Conservation (phyloP, 2,329 filamentous ascomycete species). For the Colletotrichum sp. region DNA sequence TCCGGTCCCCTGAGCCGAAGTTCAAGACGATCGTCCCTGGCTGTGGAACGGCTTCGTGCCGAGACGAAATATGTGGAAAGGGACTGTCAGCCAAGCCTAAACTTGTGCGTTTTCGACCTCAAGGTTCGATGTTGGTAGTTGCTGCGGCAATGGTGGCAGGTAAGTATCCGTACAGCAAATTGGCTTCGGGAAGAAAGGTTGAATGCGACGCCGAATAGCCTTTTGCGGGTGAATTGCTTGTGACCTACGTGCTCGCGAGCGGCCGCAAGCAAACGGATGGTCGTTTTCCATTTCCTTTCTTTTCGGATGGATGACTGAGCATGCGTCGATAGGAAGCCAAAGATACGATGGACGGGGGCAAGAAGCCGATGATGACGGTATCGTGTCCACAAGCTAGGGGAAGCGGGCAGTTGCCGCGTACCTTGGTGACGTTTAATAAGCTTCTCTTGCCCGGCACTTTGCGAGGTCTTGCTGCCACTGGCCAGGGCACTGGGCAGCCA, state of each 20-base stretch:
- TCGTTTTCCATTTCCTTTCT: neutral
- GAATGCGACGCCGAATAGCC: neutral
- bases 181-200: neutral
- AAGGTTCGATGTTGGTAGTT: slow-evolving; percentile 3
- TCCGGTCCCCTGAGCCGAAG: slow-evolving; percentile 13
- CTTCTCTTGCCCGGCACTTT: neutral
- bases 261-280: neutral
- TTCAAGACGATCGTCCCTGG: slow-evolving; percentile 13
- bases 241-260: neutral
- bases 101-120: neutral
- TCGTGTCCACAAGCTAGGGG: neutral
- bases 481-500: neutral
- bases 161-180: neutral
- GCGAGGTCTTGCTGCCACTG: neutral
- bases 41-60: slow-evolving; percentile 15
- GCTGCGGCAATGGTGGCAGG: slow-evolving; percentile 8
- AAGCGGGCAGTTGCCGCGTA: neutral
- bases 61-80: slow-evolving; percentile 11
- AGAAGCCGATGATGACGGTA: neutral
- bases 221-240: neutral
- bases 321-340: neutral
- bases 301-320: neutral
- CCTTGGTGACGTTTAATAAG: neutral
- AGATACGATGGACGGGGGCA: neutral
- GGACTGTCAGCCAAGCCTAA: neutral